These are phyloP conservation scores for Pythium aphanidermatum DNA, from an alignment of 352 stramenopile species.

Conservation along the genomic window DNA sequence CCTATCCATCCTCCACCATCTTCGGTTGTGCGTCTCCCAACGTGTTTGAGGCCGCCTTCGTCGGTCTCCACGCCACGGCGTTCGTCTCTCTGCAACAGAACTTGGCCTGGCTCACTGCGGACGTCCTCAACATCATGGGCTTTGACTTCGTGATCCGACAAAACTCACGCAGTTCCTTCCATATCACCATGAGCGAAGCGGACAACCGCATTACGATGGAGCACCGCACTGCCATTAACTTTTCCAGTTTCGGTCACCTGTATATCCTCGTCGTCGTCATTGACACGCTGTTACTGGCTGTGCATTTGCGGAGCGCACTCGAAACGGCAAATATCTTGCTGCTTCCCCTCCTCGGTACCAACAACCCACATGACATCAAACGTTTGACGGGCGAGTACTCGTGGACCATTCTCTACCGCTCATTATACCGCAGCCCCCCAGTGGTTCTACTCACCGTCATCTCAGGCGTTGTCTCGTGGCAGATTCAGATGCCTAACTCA, in stretches of 20 bases:
- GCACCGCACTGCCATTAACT: constrained; percentile 35
- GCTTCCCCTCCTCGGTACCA: constrained; percentile 20
- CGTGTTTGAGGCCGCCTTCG: constrained; percentile 27
- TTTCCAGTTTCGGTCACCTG: constrained; percentile 45
- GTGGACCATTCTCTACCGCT: constrained; percentile 46
- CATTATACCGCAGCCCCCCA: constrained; percentile 36
- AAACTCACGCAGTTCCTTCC: constrained; percentile 32
- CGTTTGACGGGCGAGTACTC: constrained; percentile 18
- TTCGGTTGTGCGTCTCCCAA: constrained; percentile 46
- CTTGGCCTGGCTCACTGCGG: constrained; percentile 36
- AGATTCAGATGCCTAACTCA: constrained; percentile 37
- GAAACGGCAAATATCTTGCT: constrained; percentile 33
- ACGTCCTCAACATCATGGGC: constrained; percentile 43
- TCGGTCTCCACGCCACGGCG: constrained; percentile 28
- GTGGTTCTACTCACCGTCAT: constrained; percentile 37
- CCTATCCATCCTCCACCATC: constrained; percentile 19
- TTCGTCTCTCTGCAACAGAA: constrained; percentile 31
- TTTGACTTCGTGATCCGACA: constrained; percentile 45
- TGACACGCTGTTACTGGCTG: constrained; percentile 31
- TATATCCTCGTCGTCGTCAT: constrained; percentile 36
- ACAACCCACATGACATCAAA: constrained; percentile 12
- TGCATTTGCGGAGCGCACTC: constrained; percentile 21
- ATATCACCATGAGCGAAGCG: constrained; percentile 1
- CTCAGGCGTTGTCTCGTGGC: constrained; percentile 43
- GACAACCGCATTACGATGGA: constrained; percentile 15